phyloP scores from a whole-genome alignment of 2,329 filamentous ascomycete genomes.

The Elsinoe australis region DNA sequence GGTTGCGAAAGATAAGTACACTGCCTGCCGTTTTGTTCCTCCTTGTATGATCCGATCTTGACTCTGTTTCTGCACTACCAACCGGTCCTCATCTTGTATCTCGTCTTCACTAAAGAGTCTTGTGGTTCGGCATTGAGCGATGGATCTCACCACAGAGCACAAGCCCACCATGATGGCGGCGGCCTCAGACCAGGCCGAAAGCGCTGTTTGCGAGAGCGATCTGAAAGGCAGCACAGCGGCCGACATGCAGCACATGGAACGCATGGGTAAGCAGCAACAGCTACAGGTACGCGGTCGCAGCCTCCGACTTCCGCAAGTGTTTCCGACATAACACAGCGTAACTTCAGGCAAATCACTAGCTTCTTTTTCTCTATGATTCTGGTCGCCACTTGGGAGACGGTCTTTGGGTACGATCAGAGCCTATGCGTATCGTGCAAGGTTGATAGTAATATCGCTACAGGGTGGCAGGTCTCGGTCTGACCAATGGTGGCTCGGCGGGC shows the following conservation, averaged over 20 bases:
- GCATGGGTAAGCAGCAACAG: slow-evolving; percentile 16
- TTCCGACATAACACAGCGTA: slow-evolving; percentile 9
- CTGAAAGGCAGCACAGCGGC: background rate
- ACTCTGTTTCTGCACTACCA: no score
- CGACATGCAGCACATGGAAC: slow-evolving; percentile 2
- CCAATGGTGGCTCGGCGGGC: slow-evolving; percentile 23
- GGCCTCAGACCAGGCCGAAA: background rate
- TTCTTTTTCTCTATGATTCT: slow-evolving; percentile 21
- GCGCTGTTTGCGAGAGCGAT: background rate
- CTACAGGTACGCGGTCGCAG: slow-evolving; percentile 12
- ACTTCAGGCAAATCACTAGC: slow-evolving; percentile 21
- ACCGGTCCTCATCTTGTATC: no score
- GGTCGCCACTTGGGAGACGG: slow-evolving; percentile 23
- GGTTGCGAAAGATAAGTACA: no score
- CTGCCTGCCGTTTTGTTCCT: no score
- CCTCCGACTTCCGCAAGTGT: background rate
- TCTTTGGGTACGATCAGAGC: slow-evolving; percentile 17
- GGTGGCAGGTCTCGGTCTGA: background rate
- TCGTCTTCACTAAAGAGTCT: no score
- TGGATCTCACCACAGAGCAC: background rate
- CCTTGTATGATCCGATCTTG: no score
- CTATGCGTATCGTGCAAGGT: background rate
- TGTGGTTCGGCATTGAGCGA: background rate
- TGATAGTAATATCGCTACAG: background rate
- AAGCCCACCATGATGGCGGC: background rate